These are phyloP conservation scores for Wickerhamomyces hampshirensis DNA, from an alignment of 805 yeast species.

Conservation along the genomic window DNA sequence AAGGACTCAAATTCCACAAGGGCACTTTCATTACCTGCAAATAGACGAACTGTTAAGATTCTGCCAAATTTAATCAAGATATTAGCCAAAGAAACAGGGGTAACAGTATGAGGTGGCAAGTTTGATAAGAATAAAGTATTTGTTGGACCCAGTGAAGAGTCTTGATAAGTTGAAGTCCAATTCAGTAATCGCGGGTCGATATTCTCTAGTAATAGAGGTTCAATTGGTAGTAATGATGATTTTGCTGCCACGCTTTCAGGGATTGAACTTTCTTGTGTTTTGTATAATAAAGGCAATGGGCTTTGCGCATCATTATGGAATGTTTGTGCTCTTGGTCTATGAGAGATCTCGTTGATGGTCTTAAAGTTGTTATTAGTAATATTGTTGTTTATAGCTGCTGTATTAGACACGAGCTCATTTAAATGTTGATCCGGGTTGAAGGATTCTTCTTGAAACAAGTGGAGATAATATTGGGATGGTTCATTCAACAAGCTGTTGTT, in stretches of 20 bases:
- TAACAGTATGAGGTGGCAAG: slow-evolving; percentile 54
- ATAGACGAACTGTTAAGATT: slow-evolving; percentile 54
- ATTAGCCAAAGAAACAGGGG: slow-evolving; percentile 53
- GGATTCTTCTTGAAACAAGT: slow-evolving; percentile 8
- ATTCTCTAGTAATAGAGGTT: slow-evolving; percentile 44
- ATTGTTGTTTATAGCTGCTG: slow-evolving; percentile 6
- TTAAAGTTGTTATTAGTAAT: neutral
- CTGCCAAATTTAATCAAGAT: slow-evolving; percentile 60
- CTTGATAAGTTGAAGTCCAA: slow-evolving; percentile 69
- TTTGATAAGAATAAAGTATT: slow-evolving; percentile 75
- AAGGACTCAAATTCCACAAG: slow-evolving; percentile 68
- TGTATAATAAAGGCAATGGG: slow-evolving; percentile 27
- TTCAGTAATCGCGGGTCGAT: slow-evolving; percentile 53
- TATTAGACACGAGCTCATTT: slow-evolving; percentile 6
- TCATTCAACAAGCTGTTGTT: slow-evolving; percentile 21
- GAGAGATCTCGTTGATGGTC: neutral
- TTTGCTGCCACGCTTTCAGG: slow-evolving; percentile 10
- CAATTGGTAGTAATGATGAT: slow-evolving; percentile 10
- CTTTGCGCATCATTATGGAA: slow-evolving; percentile 25
- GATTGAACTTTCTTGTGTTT: slow-evolving; percentile 7
- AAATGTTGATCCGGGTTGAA: neutral
- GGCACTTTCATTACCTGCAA: slow-evolving; percentile 46
- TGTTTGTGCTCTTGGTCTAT: slow-evolving; percentile 40
- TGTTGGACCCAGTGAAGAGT: slow-evolving; percentile 69
- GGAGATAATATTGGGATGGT: slow-evolving; percentile 13